Percentiles rank a stretch among this genome's conserved stretches.
phyloP scores from a whole-genome alignment of 495 filamentous ascomycete species.

The Parathielavia hyrcaniae region DNA sequence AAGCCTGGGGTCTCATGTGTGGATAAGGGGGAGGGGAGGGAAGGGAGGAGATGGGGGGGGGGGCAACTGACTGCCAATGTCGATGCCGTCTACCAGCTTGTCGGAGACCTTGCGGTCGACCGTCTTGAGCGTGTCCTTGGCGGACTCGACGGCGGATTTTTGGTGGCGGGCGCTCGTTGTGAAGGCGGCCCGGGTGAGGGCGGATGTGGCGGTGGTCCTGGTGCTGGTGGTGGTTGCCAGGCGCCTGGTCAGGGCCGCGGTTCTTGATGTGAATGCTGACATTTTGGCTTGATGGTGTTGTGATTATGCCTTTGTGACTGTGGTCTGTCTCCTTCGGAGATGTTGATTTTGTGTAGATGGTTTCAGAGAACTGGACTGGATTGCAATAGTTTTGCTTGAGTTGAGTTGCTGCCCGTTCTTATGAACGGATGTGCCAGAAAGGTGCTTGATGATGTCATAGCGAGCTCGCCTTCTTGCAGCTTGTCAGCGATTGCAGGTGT shows the following conservation, averaged over 20 bases:
- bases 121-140: conserved; percentile 47
- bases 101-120: conserved; percentile 49
- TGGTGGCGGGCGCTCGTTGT: conserved; percentile 36
- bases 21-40: not conserved
- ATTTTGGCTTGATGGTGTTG: conserved; percentile 32
- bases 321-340: not conserved
- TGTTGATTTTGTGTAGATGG: not conserved
- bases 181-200: conserved; percentile 39
- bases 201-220: conserved; percentile 8
- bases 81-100: conserved; percentile 52
- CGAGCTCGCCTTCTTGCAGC: too few relatives aligned
- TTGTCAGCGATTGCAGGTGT: too few relatives aligned
- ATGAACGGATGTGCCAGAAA: not conserved
- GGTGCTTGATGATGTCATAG: not conserved
- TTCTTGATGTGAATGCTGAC: conserved; percentile 44
- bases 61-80: conserved; percentile 37
- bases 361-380: not conserved
- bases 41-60: not conserved
- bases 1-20: not conserved
- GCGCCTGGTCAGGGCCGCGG: conserved; percentile 29
- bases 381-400: not conserved
- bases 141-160: conserved; percentile 43
- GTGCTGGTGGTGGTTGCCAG: conserved; percentile 27
- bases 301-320: conserved; percentile 8
- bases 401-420: too few relatives aligned